phyloP scores from a whole-genome alignment of 2,329 filamentous ascomycete species.

The Stromatinia cepivora region DNA sequence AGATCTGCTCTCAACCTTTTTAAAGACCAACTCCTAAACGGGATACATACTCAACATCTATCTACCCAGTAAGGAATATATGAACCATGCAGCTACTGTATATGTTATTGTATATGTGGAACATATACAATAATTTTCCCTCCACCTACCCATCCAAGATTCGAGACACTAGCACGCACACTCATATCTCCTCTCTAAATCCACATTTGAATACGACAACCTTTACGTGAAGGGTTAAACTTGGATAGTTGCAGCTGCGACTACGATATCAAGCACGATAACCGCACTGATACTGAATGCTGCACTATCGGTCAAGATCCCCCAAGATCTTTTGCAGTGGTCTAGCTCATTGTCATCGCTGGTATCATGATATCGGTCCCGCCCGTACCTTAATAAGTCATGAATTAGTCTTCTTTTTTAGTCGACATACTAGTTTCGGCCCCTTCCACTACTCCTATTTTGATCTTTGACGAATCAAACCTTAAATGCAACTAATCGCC shows the following conservation, averaged over 20 bases:
- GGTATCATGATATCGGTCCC: background rate
- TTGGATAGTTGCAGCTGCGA: background rate
- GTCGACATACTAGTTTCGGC: background rate
- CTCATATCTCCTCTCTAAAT: background rate
- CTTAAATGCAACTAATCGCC: background rate
- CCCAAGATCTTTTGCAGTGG: constrained; percentile 1
- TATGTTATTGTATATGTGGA: background rate
- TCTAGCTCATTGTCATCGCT: constrained; percentile 6
- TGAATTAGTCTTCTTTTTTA: background rate
- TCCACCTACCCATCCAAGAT: background rate
- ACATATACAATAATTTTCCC: background rate
- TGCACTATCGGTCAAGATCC: constrained; percentile 7
- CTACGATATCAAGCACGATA: background rate
- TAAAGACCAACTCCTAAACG: background rate
- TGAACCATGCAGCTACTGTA: background rate
- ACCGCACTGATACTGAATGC: background rate
- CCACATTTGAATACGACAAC: constrained; percentile 7
- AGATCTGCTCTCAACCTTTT: constrained; percentile 9
- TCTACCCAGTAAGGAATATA: background rate
- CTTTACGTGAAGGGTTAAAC: background rate
- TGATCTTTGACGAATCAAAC: constrained; percentile 1
- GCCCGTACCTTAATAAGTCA: background rate
- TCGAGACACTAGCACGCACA: background rate
- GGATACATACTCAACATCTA: background rate
- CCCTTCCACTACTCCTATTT: constrained; percentile 4